Percentiles rank a stretch among this genome's conserved stretches.
These are phyloP conservation scores for Neurospora sublineolata DNA, from an alignment of 495 filamentous ascomycete genomes.

Conservation along the genomic window DNA sequence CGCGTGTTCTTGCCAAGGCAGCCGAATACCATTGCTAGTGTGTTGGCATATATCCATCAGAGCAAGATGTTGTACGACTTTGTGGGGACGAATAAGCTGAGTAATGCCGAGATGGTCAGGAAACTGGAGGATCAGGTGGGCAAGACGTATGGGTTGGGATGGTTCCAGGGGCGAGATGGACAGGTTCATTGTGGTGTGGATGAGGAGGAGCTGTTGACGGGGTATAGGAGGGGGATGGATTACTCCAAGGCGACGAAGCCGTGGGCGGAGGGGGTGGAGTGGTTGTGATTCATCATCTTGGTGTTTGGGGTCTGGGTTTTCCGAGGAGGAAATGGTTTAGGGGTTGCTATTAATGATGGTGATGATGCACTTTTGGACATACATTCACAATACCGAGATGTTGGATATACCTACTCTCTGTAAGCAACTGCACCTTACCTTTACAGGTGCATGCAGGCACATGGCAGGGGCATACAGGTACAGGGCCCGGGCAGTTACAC, in stretches of 20 bases:
- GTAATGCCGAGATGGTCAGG: slow-evolving; percentile 42
- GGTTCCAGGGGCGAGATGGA: slow-evolving; percentile 58
- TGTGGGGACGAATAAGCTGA: slow-evolving; percentile 50
- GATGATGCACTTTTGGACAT: background rate
- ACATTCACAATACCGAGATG: background rate
- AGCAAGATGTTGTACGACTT: slow-evolving; percentile 64
- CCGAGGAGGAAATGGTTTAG: background rate
- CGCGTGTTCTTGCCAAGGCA: slow-evolving; percentile 59
- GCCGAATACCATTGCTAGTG: slow-evolving; percentile 58
- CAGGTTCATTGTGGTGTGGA: slow-evolving; percentile 59
- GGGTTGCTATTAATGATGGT: background rate
- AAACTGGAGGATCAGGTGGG: slow-evolving; percentile 35
- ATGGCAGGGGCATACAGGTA: too few relatives aligned
- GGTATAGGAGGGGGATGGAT: slow-evolving; percentile 48
- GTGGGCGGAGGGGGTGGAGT: slow-evolving; percentile 27
- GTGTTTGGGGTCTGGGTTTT: background rate
- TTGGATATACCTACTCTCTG: background rate
- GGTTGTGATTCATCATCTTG: slow-evolving; percentile 9
- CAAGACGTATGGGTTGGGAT: slow-evolving; percentile 61
- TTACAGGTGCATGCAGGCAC: too few relatives aligned
- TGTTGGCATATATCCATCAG: slow-evolving; percentile 63
- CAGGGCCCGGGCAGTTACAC: too few relatives aligned
- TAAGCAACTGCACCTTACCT: too few relatives aligned
- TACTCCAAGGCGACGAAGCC: slow-evolving; percentile 30
- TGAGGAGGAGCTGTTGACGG: slow-evolving; percentile 50